Evolutionary conservation across 345 rosid species (phyloP).

Genomic region (Syzygium oleosum): DNA sequence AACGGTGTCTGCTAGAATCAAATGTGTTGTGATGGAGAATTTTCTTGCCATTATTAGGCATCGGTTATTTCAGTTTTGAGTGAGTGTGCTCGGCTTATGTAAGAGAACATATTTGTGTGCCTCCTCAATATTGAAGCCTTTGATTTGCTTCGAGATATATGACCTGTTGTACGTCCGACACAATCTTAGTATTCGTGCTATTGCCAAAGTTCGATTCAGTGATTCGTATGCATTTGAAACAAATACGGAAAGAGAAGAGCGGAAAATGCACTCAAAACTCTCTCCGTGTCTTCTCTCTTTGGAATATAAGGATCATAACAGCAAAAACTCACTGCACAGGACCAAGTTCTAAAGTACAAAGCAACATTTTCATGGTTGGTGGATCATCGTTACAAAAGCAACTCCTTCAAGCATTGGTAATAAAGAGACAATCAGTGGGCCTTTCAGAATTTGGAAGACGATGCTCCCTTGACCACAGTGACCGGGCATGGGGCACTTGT

Average conservation of each 20-base stretch:
- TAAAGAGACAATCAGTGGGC: neutral
- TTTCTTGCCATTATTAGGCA: neutral
- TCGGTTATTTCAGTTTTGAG: neutral
- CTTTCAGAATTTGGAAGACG: neutral
- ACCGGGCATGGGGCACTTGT: slow-evolving; percentile 68
- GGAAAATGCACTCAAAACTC: neutral
- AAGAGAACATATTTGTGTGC: neutral
- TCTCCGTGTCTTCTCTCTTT: no score
- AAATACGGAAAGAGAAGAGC: neutral
- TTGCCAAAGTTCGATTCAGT: neutral
- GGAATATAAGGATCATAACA: neutral
- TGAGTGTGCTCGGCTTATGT: neutral
- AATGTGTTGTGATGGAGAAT: neutral
- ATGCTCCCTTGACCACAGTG: slow-evolving; percentile 50
- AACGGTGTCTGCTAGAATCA: slow-evolving; percentile 27
- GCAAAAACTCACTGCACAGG: neutral
- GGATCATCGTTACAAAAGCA: neutral
- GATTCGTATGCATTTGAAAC: neutral
- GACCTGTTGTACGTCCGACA: neutral
- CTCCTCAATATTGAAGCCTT: neutral
- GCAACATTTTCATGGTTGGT: neutral
- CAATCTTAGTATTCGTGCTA: neutral
- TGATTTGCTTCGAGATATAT: neutral
- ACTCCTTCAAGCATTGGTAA: neutral
- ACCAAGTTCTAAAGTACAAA: neutral